Percentiles rank a stretch among this genome's conserved stretches.
Evolutionary conservation across 257 asterid species (phyloP).

Genomic region (Nyctanthes arbortristis): DNA sequence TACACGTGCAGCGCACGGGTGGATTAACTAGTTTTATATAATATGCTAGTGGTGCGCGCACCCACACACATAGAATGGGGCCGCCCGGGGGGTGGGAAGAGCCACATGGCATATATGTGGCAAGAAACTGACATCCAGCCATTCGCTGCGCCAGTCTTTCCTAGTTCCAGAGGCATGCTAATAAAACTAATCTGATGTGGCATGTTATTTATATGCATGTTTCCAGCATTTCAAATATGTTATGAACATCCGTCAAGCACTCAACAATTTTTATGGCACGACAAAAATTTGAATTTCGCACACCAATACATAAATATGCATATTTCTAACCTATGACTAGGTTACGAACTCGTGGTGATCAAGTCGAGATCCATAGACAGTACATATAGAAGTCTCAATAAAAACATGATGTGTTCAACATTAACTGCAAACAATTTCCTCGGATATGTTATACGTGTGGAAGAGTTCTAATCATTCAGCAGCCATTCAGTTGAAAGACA

Average conservation of each 20-base stretch:
- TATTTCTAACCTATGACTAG: not conserved
- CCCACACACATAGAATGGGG: no score
- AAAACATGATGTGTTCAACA: not conserved
- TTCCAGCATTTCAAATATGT: not conserved
- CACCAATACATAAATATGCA: not conserved
- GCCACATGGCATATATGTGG: not conserved
- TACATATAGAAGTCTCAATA: not conserved
- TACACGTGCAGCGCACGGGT: no score
- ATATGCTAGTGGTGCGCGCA: not conserved
- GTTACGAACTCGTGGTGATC: no score
- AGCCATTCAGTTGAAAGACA: not conserved
- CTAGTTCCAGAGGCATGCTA: not conserved
- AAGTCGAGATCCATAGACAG: not conserved
- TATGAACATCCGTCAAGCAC: not conserved
- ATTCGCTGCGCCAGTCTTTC: not conserved
- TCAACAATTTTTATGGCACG: not conserved
- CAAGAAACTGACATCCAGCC: not conserved
- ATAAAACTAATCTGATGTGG: not conserved
- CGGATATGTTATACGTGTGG: not conserved
- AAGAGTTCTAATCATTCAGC: not conserved
- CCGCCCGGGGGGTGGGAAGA: not conserved
- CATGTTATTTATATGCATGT: not conserved
- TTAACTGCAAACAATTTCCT: not conserved
- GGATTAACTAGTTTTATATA: no score
- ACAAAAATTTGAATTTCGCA: not conserved